phyloP scores from a whole-genome alignment of 768 basidiomycete genomes.

The Kwoniella sp. region DNA sequence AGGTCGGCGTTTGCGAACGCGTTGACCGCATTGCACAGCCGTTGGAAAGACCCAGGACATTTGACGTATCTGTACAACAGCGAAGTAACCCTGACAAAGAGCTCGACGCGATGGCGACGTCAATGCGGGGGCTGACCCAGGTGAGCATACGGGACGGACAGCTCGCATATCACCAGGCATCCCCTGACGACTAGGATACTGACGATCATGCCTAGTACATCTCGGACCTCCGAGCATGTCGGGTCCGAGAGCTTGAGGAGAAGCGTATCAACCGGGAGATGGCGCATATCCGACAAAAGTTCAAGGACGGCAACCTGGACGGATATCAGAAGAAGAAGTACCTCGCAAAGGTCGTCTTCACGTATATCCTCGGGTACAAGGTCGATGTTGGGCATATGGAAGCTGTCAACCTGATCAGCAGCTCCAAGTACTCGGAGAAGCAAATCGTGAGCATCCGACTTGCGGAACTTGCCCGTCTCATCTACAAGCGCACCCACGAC shows the following conservation, averaged over 20 bases:
- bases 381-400: constrained; percentile 99
- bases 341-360: constrained; percentile 98
- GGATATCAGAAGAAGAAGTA: constrained; percentile 60
- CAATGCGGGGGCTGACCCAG: constrained; percentile 89
- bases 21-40: no score
- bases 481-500: neutral
- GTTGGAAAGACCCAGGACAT: no score
- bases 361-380: constrained; percentile 97
- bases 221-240: constrained; percentile 93
- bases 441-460: constrained; percentile 74
- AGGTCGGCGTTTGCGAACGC: no score
- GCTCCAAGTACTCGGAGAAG: constrained; percentile 93
- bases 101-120: constrained; percentile 65
- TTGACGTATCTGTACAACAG: no score
- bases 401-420: constrained; percentile 94
- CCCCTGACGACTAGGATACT: neutral
- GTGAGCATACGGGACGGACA: constrained; percentile 53
- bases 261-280: constrained; percentile 99
- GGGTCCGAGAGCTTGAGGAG: constrained; percentile 94
- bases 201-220: constrained; percentile 79
- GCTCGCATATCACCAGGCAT: neutral
- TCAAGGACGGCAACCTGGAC: constrained; percentile 63
- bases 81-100: no score
- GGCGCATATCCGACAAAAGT: constrained; percentile 98
- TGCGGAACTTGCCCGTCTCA: neutral